Evolutionary conservation across 495 filamentous ascomycete species (phyloP).

Genomic region (Hypoxylon lenormandii): DNA sequence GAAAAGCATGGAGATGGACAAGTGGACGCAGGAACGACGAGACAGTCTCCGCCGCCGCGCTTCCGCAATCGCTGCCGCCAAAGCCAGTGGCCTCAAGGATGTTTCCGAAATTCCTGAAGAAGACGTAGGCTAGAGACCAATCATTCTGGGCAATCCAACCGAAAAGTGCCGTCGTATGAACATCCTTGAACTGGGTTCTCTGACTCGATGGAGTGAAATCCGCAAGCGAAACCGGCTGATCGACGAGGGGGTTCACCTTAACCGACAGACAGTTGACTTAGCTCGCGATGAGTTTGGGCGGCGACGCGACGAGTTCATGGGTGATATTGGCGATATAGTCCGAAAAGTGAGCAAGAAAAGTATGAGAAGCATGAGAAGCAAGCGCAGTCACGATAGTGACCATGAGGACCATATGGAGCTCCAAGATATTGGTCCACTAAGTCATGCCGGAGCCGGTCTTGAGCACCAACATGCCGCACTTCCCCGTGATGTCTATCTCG

Average conservation of each 20-base stretch:
- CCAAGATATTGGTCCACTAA: constrained; percentile 39
- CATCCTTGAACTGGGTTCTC: constrained; percentile 71
- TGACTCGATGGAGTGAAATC: constrained; percentile 78
- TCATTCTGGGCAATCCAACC: constrained; percentile 75
- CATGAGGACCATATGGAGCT: constrained; percentile 36
- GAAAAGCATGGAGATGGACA: constrained; percentile 64
- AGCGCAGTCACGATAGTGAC: constrained; percentile 47
- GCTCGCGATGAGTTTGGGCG: constrained; percentile 53
- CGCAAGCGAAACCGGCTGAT: constrained; percentile 72
- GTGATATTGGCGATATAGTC: constrained; percentile 49
- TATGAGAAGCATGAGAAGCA: constrained; percentile 48
- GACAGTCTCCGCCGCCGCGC: constrained; percentile 55
- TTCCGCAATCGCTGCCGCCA: constrained; percentile 50
- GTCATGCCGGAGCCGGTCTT: constrained; percentile 37
- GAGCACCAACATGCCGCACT: constrained; percentile 37
- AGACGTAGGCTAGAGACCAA: constrained; percentile 72
- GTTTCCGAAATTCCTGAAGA: constrained; percentile 58
- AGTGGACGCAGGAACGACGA: constrained; percentile 58
- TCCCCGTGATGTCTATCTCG: constrained; percentile 39
- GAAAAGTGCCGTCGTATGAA: constrained; percentile 74
- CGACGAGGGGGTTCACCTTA: constrained; percentile 56
- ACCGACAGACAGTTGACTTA: constrained; percentile 54
- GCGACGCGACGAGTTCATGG: constrained; percentile 49
- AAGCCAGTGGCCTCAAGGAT: constrained; percentile 53
- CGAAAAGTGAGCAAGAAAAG: constrained; percentile 55